Evolutionary conservation across 805 yeast genomes (phyloP).

Genomic region (Candida cerambycidarum): DNA sequence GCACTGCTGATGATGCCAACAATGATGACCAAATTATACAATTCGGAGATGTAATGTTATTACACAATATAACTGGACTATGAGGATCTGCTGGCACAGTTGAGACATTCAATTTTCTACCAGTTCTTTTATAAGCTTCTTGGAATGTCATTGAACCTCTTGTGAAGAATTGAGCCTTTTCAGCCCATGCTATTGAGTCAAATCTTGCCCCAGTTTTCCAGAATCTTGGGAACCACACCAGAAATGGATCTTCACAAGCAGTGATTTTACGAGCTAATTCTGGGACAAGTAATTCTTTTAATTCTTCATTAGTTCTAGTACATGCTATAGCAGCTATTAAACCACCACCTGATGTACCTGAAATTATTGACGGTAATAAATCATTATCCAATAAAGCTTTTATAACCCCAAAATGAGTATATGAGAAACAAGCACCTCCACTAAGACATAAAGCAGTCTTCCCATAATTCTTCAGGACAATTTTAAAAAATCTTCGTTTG

Average conservation of each 20-base stretch:
- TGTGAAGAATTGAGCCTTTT: conserved; percentile 67
- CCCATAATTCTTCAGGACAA: conserved; percentile 64
- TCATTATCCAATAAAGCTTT: conserved; percentile 69
- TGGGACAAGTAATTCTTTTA: conserved; percentile 55
- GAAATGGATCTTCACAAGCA: conserved; percentile 66
- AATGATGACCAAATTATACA: conserved; percentile 81
- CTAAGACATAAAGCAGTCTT: conserved; percentile 68
- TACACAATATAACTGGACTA: conserved; percentile 77
- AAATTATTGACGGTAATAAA: conserved; percentile 62
- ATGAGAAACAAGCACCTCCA: conserved; percentile 81
- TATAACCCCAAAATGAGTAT: conserved; percentile 74
- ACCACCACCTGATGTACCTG: conserved; percentile 85
- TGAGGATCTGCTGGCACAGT: conserved; percentile 83
- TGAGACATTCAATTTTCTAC: conserved; percentile 67
- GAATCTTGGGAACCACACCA: conserved; percentile 62
- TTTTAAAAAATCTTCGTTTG: conserved; percentile 55
- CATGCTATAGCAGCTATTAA: conserved; percentile 71
- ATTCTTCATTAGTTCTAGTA: conserved; percentile 68
- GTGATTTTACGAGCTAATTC: conserved; percentile 61
- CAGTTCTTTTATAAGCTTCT: conserved; percentile 69
- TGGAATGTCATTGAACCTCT: conserved; percentile 68
- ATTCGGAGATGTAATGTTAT: conserved; percentile 73
- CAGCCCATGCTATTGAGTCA: conserved; percentile 74
- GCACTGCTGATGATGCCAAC: conserved; percentile 79
- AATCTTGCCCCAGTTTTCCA: conserved; percentile 77